Base-by-base conservation (phyloP, 2,329 filamentous ascomycete genomes). In the Myriosclerotinia curreyana region DNA sequence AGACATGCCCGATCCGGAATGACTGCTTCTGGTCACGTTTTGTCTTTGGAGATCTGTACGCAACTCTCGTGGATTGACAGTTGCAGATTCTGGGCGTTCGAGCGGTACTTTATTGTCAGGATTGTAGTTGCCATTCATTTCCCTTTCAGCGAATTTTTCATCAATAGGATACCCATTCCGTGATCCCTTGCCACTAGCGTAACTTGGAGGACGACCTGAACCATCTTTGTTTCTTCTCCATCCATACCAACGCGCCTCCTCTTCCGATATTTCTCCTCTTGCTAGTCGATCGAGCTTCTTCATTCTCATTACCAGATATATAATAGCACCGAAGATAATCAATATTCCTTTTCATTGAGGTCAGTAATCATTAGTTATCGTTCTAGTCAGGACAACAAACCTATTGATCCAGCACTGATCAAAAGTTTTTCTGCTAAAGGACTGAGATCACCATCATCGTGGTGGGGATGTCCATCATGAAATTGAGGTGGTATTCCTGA, bases 381-480 rank as follows among this genome's bases (percentile, higher is more conserved):
- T n/a, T 15, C 20, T 2, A 38, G 15, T 20, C 9, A 38, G 25
- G 34, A 50, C 4, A 28, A 63, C 61, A 59, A 58, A 74, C 73
- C 72, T 51, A 74, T 72, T 46, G 70, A 65, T 53, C 70, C 73
- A 44, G 64, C 63, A 44, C 70, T 69, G 60, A 75, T 71, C 42
- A 74, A 51, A 38, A 73, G 61, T 40, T 71, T 67, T 63, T 74
- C 67, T 5, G 69, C 68, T 40, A 65, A 55, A 9, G 69, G 68
- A 40, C 69, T 69, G 17, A 75, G 25, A 28, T 59, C 58, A 38
- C 50, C 46, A 42, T 68, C 46, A 6, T 52, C 22, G n/a, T 66
- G 61, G 14, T 52, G 8, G 15, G n/a, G n/a, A n/a, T n/a, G n/a
- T n/a, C n/a, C n/a, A n/a, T 17, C 36, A 9, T 31, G 25, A 15